phyloP scores from a whole-genome alignment of 768 basidiomycete genomes.

The Rhodotorula graminis region DNA sequence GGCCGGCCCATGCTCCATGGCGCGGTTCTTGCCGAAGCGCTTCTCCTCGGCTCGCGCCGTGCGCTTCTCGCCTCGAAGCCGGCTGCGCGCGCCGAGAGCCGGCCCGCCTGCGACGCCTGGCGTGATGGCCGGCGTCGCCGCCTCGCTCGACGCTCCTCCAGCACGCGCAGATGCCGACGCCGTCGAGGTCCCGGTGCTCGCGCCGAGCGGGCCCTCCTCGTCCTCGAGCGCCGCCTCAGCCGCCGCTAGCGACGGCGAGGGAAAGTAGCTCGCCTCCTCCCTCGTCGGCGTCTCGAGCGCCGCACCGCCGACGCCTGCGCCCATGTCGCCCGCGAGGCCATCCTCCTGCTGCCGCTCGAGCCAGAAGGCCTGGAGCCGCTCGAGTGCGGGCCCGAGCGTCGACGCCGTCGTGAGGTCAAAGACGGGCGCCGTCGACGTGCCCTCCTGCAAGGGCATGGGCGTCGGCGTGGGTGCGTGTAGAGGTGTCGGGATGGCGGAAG shows the following conservation, averaged over 20 bases:
- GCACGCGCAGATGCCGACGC: neutral
- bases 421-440: constrained; percentile 18
- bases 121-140: constrained; percentile 10
- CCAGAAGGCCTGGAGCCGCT: constrained; percentile 39
- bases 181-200: too few species aligned
- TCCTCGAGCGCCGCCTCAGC: neutral
- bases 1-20: constrained; percentile 48
- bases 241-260: neutral
- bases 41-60: constrained; percentile 29
- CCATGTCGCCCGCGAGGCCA: constrained; percentile 36
- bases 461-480: neutral
- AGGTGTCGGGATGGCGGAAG: neutral
- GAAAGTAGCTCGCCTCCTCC: constrained; percentile 29
- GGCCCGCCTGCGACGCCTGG: constrained; percentile 16
- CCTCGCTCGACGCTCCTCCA: neutral
- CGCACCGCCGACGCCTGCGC: constrained; percentile 4
- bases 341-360: constrained; percentile 36
- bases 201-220: too few species aligned
- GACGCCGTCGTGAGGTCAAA: constrained; percentile 34
- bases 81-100: neutral
- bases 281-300: neutral
- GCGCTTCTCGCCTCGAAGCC: constrained; percentile 29
- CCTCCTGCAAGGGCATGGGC: neutral
- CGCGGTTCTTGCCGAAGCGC: constrained; percentile 33
- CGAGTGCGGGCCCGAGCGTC: constrained; percentile 35